These are phyloP conservation scores for Rutstroemia sp. DNA, from an alignment of 2,329 filamentous ascomycete species.

Conservation along the genomic window DNA sequence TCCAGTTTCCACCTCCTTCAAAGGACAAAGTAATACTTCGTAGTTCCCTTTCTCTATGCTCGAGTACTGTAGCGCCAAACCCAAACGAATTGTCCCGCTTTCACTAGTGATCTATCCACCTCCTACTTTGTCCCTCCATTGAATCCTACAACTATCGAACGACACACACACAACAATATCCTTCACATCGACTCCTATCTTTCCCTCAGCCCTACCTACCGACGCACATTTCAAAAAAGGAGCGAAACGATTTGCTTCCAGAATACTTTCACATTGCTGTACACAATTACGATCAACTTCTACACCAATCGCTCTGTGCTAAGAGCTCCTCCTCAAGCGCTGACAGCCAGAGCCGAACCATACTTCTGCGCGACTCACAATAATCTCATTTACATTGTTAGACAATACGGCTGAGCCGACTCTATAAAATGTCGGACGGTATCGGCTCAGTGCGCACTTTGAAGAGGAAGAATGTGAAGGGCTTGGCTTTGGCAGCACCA, in stretches of 20 bases:
- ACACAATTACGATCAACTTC: neutral
- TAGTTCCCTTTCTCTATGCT: neutral
- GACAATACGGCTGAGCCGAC: neutral
- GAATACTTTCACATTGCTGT: no score
- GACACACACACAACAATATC: slow-evolving; percentile 1
- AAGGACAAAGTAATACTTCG: neutral
- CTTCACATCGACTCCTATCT: neutral
- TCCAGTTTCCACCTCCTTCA: neutral
- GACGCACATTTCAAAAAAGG: no score
- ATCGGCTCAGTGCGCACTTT: slow-evolving; percentile 70
- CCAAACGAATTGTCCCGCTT: slow-evolving; percentile 10
- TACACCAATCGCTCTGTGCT: neutral
- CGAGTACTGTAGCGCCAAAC: slow-evolving; percentile 6
- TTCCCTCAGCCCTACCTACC: neutral
- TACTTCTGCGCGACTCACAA: slow-evolving; percentile 6
- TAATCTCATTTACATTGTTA: neutral
- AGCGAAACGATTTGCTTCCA: no score
- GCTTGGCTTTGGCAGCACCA: slow-evolving; percentile 76
- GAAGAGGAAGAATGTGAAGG: slow-evolving; percentile 99
- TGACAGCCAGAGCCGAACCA: neutral
- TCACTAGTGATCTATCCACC: slow-evolving; percentile 1
- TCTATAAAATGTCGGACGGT: slow-evolving; percentile 41
- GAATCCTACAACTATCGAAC: slow-evolving; percentile 6
- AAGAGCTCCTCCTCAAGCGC: slow-evolving; percentile 4
- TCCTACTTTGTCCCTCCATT: slow-evolving; percentile 8